phyloP scores from a whole-genome alignment of 2,329 filamentous ascomycete species.

The Alternaria alternata region DNA sequence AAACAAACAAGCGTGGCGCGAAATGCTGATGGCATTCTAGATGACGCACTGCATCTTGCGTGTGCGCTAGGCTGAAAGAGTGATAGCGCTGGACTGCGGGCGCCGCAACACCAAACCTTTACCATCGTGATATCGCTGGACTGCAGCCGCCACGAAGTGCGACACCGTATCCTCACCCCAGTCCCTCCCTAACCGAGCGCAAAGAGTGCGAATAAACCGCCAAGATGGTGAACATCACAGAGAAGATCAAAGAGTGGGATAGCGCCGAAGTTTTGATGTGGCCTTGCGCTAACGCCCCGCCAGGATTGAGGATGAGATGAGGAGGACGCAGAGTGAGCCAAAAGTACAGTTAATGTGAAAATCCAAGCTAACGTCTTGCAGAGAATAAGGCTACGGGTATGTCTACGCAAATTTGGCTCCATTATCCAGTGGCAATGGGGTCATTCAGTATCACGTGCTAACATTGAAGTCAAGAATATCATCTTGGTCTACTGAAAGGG shows the following conservation, averaged over 20 bases:
- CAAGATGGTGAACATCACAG: slow-evolving; percentile 97
- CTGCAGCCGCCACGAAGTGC: slow-evolving; percentile 18
- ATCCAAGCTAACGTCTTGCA: slow-evolving; percentile 56
- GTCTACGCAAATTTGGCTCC: slow-evolving; percentile 36
- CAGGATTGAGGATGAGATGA: slow-evolving; percentile 99
- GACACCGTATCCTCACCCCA: slow-evolving; percentile 11
- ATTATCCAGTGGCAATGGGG: background rate
- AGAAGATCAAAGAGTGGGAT: slow-evolving; percentile 97
- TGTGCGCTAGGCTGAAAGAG: slow-evolving; percentile 31
- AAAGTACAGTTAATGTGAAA: background rate
- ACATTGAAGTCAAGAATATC: slow-evolving; percentile 76
- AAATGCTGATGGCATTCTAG: slow-evolving; percentile 8
- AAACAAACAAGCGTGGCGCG: slow-evolving; percentile 26
- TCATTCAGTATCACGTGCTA: slow-evolving; percentile 43
- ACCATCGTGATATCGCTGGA: slow-evolving; percentile 37
- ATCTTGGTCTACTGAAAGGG: slow-evolving; percentile 97
- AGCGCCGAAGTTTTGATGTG: slow-evolving; percentile 35
- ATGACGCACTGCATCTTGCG: slow-evolving; percentile 42
- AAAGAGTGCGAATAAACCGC: slow-evolving; percentile 16
- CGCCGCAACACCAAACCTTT: slow-evolving; percentile 48
- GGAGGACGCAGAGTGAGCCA: slow-evolving; percentile 88
- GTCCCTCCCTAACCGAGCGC: slow-evolving; percentile 12
- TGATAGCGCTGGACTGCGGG: slow-evolving; percentile 12
- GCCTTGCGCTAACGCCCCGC: slow-evolving; percentile 44
- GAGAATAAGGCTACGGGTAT: slow-evolving; percentile 99